phyloP scores from a whole-genome alignment of 2,329 filamentous ascomycete genomes.

The Trichophyton schoenleinii region DNA sequence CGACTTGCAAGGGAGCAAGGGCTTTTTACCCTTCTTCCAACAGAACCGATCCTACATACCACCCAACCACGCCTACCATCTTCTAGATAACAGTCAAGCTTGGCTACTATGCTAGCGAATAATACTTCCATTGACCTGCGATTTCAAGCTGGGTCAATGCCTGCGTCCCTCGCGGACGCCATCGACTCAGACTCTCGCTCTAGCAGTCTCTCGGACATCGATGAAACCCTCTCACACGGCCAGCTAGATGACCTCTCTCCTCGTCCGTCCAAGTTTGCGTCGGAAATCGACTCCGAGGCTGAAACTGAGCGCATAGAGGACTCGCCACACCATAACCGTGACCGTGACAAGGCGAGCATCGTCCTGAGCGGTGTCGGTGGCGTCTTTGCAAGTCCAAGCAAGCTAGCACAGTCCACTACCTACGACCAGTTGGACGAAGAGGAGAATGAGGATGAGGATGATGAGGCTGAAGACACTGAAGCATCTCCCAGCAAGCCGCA shows the following conservation, averaged over 20 bases:
- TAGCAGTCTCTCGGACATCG: constrained; percentile 86
- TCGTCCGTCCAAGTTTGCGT: constrained; percentile 43
- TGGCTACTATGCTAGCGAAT: neutral
- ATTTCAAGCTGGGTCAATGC: neutral
- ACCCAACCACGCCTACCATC: neutral
- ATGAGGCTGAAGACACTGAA: constrained; percentile 17
- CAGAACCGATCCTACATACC: neutral
- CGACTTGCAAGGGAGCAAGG: neutral
- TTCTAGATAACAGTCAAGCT: neutral
- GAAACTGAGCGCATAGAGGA: constrained; percentile 88
- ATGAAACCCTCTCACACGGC: constrained; percentile 62
- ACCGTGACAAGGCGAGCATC: constrained; percentile 46
- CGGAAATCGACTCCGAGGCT: constrained; percentile 65
- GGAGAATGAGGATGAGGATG: neutral
- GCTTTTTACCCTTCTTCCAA: neutral
- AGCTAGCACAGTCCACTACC: constrained; percentile 51
- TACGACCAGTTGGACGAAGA: constrained; percentile 27
- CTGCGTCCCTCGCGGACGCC: constrained; percentile 23
- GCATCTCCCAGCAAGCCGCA: constrained; percentile 30
- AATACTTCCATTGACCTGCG: constrained; percentile 2
- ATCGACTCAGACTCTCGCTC: constrained; percentile 57
- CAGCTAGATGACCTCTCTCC: constrained; percentile 40
- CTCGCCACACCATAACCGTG: constrained; percentile 58
- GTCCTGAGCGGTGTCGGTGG: constrained; percentile 51
- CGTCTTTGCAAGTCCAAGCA: constrained; percentile 54